Evolutionary conservation across 192 early-diverging fungal genomes (phyloP).

Genomic region (Backusella westeae): DNA sequence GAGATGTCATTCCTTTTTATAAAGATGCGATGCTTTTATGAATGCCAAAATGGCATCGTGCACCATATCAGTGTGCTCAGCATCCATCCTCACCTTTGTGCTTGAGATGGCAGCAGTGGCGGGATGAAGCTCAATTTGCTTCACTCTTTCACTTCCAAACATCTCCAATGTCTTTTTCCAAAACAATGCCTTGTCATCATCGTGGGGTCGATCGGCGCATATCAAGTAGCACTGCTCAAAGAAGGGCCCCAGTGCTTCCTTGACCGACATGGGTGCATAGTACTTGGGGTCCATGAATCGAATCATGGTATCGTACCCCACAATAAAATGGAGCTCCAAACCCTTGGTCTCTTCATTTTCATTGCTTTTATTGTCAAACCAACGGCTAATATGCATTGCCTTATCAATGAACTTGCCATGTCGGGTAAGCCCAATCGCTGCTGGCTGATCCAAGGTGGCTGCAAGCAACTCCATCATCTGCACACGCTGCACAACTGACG

Average conservation of each 20-base stretch:
- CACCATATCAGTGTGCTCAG: neutral
- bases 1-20: neutral
- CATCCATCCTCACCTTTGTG: slow-evolving; percentile 13
- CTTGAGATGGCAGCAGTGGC: slow-evolving; percentile 13
- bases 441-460: slow-evolving; percentile 26
- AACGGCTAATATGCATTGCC: slow-evolving; percentile 39
- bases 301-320: slow-evolving; percentile 80
- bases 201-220: slow-evolving; percentile 45
- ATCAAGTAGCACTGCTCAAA: slow-evolving; percentile 49
- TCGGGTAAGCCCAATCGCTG: slow-evolving; percentile 56
- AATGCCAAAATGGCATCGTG: slow-evolving; percentile 7
- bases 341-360: neutral
- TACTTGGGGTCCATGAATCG: slow-evolving; percentile 77
- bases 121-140: slow-evolving; percentile 9
- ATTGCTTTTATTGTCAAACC: slow-evolving; percentile 5
- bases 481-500: slow-evolving; percentile 57
- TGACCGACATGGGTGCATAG: slow-evolving; percentile 48
- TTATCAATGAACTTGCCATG: slow-evolving; percentile 74
- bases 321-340: slow-evolving; percentile 58
- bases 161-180: slow-evolving; percentile 5
- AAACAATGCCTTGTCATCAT: slow-evolving; percentile 20
- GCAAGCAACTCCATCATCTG: slow-evolving; percentile 72
- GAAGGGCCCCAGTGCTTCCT: slow-evolving; percentile 50
- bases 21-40: neutral
- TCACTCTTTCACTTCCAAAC: neutral